phyloP scores from a whole-genome alignment of 495 filamentous ascomycete genomes.

The Aspergillus nanangensis region DNA sequence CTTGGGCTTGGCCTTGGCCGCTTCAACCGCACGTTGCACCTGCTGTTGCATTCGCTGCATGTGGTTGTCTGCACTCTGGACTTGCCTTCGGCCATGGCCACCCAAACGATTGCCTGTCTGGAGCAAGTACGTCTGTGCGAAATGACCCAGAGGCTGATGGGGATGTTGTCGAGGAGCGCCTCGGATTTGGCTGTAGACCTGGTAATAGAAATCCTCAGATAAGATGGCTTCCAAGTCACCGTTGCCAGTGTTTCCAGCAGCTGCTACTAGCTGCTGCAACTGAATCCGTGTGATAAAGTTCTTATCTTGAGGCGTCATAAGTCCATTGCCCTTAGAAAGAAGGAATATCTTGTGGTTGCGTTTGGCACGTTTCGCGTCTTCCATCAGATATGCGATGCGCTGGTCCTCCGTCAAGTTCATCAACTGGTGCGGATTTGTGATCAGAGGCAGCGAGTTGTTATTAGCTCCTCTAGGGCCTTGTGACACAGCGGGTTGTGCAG shows the following conservation, averaged over 20 bases:
- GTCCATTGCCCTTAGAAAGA: conserved; percentile 86
- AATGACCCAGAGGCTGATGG: conserved; percentile 86
- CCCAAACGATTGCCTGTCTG: conserved; percentile 80
- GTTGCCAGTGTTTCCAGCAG: conserved; percentile 80
- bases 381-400: conserved; percentile 72
- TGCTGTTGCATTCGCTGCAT: conserved; percentile 99
- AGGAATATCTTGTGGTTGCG: conserved; percentile 97
- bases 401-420: conserved; percentile 72
- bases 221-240: conserved; percentile 73
- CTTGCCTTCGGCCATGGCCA: conserved; percentile 59
- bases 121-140: conserved; percentile 96
- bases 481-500: no score
- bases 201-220: conserved; percentile 96
- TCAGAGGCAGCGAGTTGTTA: conserved; percentile 42
- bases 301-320: conserved; percentile 99
- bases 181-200: conserved; percentile 91
- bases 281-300: conserved; percentile 99
- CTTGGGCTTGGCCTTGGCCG: conserved; percentile 94
- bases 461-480: conserved; percentile 18
- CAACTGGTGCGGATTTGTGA: conserved; percentile 69
- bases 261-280: conserved; percentile 89
- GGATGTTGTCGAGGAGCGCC: conserved; percentile 82
- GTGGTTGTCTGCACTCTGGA: conserved; percentile 83
- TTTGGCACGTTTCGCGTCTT: conserved; percentile 93
- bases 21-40: conserved; percentile 93